Percentiles rank a stretch among this genome's conserved stretches.
These are phyloP conservation scores for Massariosphaeria phaeospora DNA, from an alignment of 495 filamentous ascomycete genomes.

Conservation along the genomic window DNA sequence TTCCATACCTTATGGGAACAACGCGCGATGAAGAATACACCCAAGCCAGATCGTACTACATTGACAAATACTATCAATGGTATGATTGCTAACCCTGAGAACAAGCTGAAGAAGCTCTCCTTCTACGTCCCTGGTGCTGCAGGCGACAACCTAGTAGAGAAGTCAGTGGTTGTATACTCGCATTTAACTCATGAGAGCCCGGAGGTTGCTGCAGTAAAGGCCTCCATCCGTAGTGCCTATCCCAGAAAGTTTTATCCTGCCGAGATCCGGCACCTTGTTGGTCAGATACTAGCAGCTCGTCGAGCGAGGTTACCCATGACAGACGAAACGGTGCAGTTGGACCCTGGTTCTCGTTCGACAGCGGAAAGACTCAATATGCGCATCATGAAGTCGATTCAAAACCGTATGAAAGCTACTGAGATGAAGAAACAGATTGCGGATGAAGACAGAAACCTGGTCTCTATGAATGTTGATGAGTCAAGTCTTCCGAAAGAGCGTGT, in stretches of 20 bases:
- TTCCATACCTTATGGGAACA: conserved; percentile 59
- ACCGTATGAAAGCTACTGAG: background rate
- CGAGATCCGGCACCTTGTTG: conserved; percentile 32
- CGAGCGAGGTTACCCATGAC: background rate
- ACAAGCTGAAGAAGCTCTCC: conserved; percentile 54
- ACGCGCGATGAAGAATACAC: conserved; percentile 36
- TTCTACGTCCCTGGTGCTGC: conserved; percentile 42
- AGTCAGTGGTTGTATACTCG: conserved; percentile 49
- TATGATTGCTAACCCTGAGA: conserved; percentile 48
- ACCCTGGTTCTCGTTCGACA: background rate
- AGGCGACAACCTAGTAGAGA: conserved; percentile 24
- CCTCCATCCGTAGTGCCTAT: conserved; percentile 48
- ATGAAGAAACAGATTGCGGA: background rate
- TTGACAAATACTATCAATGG: conserved; percentile 54
- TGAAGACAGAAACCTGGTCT: too few species aligned
- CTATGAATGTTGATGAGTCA: too few species aligned
- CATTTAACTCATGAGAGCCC: conserved; percentile 49
- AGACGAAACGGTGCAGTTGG: conserved; percentile 1
- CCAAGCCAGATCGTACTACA: conserved; percentile 49
- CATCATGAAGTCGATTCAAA: background rate
- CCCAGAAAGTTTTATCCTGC: conserved; percentile 43
- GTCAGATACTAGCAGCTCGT: background rate
- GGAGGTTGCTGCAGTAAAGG: conserved; percentile 50
- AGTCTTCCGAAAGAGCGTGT: background rate
- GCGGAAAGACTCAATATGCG: background rate